These are phyloP conservation scores for Xylariaceae sp. DNA, from an alignment of 2,329 filamentous ascomycete genomes.

Conservation along the genomic window DNA sequence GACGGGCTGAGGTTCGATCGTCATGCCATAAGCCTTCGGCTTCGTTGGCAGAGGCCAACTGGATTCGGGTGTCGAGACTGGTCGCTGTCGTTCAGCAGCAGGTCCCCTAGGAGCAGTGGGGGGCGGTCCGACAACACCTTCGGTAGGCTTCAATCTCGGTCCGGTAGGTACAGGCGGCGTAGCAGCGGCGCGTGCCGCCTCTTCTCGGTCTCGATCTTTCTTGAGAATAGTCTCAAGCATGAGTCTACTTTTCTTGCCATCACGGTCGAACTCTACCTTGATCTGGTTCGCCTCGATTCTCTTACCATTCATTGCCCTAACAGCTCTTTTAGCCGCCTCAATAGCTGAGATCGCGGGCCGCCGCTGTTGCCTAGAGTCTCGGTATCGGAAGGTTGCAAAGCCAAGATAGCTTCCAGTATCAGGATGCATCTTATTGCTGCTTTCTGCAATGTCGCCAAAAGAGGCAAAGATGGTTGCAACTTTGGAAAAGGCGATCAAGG, in stretches of 20 bases:
- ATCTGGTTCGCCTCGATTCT: slow-evolving; percentile 78
- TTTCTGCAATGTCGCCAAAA: slow-evolving; percentile 85
- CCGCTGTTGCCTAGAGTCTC: slow-evolving; percentile 65
- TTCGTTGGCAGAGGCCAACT: slow-evolving; percentile 45
- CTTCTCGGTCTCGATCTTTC: slow-evolving; percentile 66
- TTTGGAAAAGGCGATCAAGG: slow-evolving; percentile 77
- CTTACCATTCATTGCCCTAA: slow-evolving; percentile 74
- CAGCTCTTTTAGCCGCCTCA: slow-evolving; percentile 79
- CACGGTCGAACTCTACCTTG: slow-evolving; percentile 84
- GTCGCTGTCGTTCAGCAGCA: slow-evolving; percentile 55
- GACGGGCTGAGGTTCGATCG: slow-evolving; percentile 69
- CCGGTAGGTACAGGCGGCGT: slow-evolving; percentile 28
- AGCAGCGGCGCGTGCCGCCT: slow-evolving; percentile 45
- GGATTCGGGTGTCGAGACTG: slow-evolving; percentile 38
- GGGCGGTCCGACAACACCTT: slow-evolving; percentile 65
- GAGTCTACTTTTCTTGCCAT: slow-evolving; percentile 78
- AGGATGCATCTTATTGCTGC: slow-evolving; percentile 93
- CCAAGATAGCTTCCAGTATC: slow-evolving; percentile 92
- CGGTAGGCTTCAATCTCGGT: slow-evolving; percentile 38
- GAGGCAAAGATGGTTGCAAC: slow-evolving; percentile 75
- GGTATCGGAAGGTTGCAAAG: slow-evolving; percentile 88
- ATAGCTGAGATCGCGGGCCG: slow-evolving; percentile 67
- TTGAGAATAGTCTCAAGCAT: slow-evolving; percentile 77
- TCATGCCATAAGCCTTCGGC: slow-evolving; percentile 49
- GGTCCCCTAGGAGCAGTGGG: slow-evolving; percentile 88